Evolutionary conservation across 208 protist genomes (phyloP).

Genomic region (Trypanosoma scelopori): DNA sequence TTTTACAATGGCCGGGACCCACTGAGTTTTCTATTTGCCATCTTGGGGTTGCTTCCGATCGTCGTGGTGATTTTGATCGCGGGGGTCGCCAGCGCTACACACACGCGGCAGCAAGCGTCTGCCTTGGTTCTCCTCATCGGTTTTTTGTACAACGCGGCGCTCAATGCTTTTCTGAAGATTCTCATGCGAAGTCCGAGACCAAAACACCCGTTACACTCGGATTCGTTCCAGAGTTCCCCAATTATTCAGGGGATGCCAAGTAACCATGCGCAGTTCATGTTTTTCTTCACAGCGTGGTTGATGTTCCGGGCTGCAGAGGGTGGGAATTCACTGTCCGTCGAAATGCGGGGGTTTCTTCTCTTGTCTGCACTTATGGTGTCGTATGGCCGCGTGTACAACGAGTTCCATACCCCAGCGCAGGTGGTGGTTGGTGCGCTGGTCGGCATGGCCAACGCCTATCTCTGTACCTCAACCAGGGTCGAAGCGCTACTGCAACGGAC

Average conservation of each 20-base stretch:
- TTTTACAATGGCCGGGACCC: constrained; percentile 46
- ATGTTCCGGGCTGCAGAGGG: constrained; percentile 13
- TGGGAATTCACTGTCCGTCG: background rate
- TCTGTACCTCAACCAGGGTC: constrained; percentile 30
- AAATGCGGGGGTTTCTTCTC: constrained; percentile 31
- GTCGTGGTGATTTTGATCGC: constrained; percentile 62
- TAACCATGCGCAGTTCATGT: constrained; percentile 80
- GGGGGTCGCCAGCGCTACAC: constrained; percentile 53
- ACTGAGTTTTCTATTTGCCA: constrained; percentile 56
- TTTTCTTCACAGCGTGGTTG: constrained; percentile 64
- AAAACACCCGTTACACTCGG: constrained; percentile 33
- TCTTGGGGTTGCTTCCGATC: constrained; percentile 58
- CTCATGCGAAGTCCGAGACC: constrained; percentile 43
- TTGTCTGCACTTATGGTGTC: constrained; percentile 42
- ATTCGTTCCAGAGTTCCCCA: constrained; percentile 1
- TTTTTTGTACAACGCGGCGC: constrained; percentile 37
- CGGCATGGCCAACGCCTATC: constrained; percentile 35
- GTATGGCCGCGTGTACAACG: constrained; percentile 70
- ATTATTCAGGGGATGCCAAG: constrained; percentile 74
- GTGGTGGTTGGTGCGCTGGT: constrained; percentile 52
- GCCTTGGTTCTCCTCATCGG: constrained; percentile 58
- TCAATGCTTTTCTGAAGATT: constrained; percentile 57
- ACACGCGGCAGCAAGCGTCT: constrained; percentile 31
- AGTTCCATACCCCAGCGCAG: constrained; percentile 64
- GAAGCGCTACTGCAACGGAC: constrained; percentile 35